Percentiles rank a stretch among this genome's conserved stretches.
Evolutionary conservation across 2,329 filamentous ascomycete species (phyloP).

Genomic region (Huntiella omanensis): DNA sequence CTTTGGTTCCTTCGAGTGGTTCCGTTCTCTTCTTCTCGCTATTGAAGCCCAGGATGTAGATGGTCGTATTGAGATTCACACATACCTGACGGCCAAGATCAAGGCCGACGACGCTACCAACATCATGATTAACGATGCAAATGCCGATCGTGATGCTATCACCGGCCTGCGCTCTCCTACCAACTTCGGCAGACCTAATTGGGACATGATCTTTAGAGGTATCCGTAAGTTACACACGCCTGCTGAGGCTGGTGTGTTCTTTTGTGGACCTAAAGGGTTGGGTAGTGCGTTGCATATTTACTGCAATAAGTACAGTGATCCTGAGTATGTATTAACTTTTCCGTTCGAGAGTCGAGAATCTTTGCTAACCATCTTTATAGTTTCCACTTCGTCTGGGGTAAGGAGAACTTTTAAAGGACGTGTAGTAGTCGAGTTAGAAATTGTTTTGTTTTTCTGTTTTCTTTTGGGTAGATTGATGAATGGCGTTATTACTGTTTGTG

Average conservation of each 20-base stretch:
- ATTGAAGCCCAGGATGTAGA: constrained; percentile 76
- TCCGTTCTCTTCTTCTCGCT: constrained; percentile 62
- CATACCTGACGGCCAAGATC: constrained; percentile 73
- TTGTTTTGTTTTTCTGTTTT: constrained; percentile 1
- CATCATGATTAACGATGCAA: constrained; percentile 83
- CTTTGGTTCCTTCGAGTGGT: constrained; percentile 81
- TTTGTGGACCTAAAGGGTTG: constrained; percentile 66
- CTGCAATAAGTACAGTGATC: constrained; percentile 76
- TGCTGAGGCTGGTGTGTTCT: constrained; percentile 61
- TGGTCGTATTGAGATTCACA: constrained; percentile 74
- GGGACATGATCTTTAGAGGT: constrained; percentile 76
- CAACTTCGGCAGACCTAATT: constrained; percentile 73
- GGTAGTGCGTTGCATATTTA: constrained; percentile 62
- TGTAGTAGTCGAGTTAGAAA: neutral
- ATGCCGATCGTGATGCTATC: constrained; percentile 68
- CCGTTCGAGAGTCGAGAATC: constrained; percentile 11
- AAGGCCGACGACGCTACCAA: constrained; percentile 73
- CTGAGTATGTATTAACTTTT: constrained; percentile 38
- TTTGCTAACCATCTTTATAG: constrained; percentile 19
- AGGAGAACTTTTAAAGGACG: constrained; percentile 42
- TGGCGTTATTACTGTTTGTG: constrained; percentile 1
- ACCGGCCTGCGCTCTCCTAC: constrained; percentile 66
- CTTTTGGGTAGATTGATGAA: neutral
- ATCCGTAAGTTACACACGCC: constrained; percentile 62
- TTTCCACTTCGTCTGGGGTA: constrained; percentile 49